These are phyloP conservation scores for Neolecta irregularis DNA, from an alignment of 1,139 yeast species.

Conservation along the genomic window DNA sequence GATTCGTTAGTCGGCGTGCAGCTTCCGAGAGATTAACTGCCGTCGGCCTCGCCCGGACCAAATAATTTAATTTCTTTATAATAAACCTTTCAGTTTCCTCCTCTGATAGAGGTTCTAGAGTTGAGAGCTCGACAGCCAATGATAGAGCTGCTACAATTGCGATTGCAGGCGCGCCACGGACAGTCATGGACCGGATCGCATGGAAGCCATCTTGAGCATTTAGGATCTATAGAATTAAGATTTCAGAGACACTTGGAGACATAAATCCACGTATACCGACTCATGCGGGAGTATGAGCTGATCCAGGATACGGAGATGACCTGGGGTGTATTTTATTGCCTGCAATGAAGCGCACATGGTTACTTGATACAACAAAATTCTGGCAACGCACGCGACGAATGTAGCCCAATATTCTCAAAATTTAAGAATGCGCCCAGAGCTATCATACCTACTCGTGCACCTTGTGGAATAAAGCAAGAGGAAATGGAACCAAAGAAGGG, in stretches of 20 bases:
- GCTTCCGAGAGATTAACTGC: conserved; percentile 87
- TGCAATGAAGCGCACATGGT: too few relatives aligned
- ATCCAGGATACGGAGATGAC: conserved; percentile 49
- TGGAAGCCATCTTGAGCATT: conserved; percentile 57
- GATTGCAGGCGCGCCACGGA: conserved; percentile 96
- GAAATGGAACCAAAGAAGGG: too few relatives aligned
- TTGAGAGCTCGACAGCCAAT: conserved; percentile 49
- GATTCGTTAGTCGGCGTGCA: conserved; percentile 38
- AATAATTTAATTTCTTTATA: conserved; percentile 38
- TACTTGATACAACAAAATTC: too few relatives aligned
- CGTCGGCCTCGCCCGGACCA: conserved; percentile 76
- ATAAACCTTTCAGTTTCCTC: conserved; percentile 18
- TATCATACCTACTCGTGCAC: too few relatives aligned
- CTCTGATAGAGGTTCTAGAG: conserved; percentile 9
- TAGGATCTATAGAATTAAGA: conserved; percentile 35
- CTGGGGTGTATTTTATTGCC: conserved; percentile 15
- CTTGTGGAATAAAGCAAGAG: too few relatives aligned
- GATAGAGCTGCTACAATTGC: conserved; percentile 87
- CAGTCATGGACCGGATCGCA: conserved; percentile 81
- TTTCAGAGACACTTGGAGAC: too few relatives aligned
- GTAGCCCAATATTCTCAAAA: too few relatives aligned
- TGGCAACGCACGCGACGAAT: too few relatives aligned
- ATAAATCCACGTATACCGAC: conserved; percentile 56
- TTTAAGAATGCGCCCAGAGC: too few relatives aligned
- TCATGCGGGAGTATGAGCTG: conserved; percentile 72